A percentile compares a stretch with the other conserved stretches of the same genome.
Evolutionary conservation across 768 basidiomycete genomes (phyloP).

Genomic region (Solioccasus polychromus): DNA sequence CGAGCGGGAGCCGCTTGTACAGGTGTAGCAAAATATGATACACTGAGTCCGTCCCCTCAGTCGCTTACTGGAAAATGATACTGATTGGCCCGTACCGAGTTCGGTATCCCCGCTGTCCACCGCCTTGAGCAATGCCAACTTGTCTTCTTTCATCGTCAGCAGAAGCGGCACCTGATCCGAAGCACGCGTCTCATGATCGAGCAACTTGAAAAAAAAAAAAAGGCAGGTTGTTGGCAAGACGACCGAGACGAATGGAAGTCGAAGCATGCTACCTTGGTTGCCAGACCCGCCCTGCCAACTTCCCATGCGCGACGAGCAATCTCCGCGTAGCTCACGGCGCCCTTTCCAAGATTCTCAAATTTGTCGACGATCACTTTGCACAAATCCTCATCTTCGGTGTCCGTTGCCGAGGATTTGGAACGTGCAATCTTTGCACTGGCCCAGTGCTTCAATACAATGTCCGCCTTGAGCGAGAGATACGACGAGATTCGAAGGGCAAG

Average conservation of each 20-base stretch:
- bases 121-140: slow-evolving; percentile 81
- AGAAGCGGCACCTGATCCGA: slow-evolving; percentile 94
- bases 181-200: slow-evolving; percentile 87
- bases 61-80: not conserved
- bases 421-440: slow-evolving; percentile 87
- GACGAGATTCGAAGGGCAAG: slow-evolving; percentile 88
- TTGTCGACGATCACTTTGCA: slow-evolving; percentile 87
- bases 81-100: slow-evolving; percentile 54
- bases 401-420: slow-evolving; percentile 59
- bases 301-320: slow-evolving; percentile 95
- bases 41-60: slow-evolving; percentile 45
- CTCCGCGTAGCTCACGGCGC: slow-evolving; percentile 87
- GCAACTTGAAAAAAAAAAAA: slow-evolving; percentile 47
- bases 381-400: slow-evolving; percentile 71
- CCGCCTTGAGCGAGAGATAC: slow-evolving; percentile 79
- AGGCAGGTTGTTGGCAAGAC: not conserved
- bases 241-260: not conserved
- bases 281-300: slow-evolving; percentile 72
- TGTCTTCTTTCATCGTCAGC: slow-evolving; percentile 92
- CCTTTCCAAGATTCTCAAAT: slow-evolving; percentile 76
- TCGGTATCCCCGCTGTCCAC: slow-evolving; percentile 95
- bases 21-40: slow-evolving; percentile 92
- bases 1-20: slow-evolving; percentile 77
- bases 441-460: slow-evolving; percentile 92
- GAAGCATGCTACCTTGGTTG: slow-evolving; percentile 63